Conservation (phyloP, 208 protist genomes). For the Crithidia thermophila region DNA sequence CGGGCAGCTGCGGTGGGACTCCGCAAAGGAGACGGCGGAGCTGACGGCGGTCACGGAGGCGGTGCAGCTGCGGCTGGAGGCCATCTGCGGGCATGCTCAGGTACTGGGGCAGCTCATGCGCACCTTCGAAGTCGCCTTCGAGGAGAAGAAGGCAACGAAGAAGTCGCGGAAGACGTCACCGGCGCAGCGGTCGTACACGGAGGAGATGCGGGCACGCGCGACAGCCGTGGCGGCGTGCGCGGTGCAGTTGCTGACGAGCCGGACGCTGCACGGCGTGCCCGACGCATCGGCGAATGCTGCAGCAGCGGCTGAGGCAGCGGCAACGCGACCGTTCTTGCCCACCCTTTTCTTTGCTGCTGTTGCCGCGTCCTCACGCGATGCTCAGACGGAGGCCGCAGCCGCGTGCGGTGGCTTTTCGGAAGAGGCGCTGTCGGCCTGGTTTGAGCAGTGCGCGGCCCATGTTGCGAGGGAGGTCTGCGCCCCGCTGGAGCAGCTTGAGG, state of each 20-base stretch:
- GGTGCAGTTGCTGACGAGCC: background rate
- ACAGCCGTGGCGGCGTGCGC: background rate
- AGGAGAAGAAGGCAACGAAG: background rate
- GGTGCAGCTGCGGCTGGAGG: constrained; percentile 10
- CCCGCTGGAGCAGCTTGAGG: constrained; percentile 28
- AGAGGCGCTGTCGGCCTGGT: constrained; percentile 9
- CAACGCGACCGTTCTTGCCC: too few relatives aligned
- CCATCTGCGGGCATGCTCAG: constrained; percentile 15
- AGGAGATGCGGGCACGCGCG: background rate
- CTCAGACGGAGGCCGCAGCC: too few relatives aligned
- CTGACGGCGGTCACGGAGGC: constrained; percentile 17
- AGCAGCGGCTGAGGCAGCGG: background rate
- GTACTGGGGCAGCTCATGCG: background rate
- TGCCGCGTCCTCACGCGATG: too few relatives aligned
- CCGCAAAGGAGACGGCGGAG: constrained; percentile 11
- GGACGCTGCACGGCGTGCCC: background rate
- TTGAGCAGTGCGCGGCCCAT: constrained; percentile 1
- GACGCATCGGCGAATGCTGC: background rate
- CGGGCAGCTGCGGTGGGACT: constrained; percentile 19
- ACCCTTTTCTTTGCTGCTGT: background rate
- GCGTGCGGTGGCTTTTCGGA: too few relatives aligned
- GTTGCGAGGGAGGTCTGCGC: constrained; percentile 16
- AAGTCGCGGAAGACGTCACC: background rate
- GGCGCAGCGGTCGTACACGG: background rate
- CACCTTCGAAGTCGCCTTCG: background rate